Evolutionary conservation across 2,329 filamentous ascomycete species (phyloP), one percentile per base, ranked within the genome.

Genomic region (Colletotrichum chrysophilum): DNA sequence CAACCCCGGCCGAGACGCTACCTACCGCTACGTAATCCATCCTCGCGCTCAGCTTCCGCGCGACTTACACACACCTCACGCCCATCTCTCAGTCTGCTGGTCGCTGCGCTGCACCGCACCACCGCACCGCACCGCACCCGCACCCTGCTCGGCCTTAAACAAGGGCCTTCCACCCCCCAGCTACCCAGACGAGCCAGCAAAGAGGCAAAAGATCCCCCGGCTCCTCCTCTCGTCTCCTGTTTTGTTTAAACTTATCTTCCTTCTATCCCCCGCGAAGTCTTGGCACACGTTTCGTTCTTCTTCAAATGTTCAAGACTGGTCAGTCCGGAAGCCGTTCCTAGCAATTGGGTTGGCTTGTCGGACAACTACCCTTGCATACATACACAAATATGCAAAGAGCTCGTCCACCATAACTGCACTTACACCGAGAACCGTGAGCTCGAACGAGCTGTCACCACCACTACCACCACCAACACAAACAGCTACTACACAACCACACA

Each of bases 1-100:
- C 74, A 74, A 65, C 74, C 74, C 74, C 71, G 71, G 71, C 70
- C 74, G 74, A 76, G 74, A 76, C 74, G 74, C 73, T 75, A 75
- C 73, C 73, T 75, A 48, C 73, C 71, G 71, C 74, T 77, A 77
- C 75, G 75, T 77, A 77, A 77, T 77, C 62, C 66, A 77, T 75
- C 72, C 32, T 76, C 67, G 67, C 66, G 72, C 75, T 71, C 67
- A 75, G 67, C 71, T 75, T 77, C 68, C 67, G 75, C 66, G 71
- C 68, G 71, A 75, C 72, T 74, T 70, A 70, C 68, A 75, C 71
- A 70, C 67, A 70, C 66, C 48, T 48, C 60, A 32, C 58, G 34
- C 60, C 28, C 43, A 66, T 64, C 71, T 62, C 32, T 43, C 58
- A 26, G 16, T 55, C 66, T 61, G 66, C 65, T 34, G 56, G 13